phyloP scores from a whole-genome alignment of 2,329 filamentous ascomycete species.

The Neofusicoccum ribis region DNA sequence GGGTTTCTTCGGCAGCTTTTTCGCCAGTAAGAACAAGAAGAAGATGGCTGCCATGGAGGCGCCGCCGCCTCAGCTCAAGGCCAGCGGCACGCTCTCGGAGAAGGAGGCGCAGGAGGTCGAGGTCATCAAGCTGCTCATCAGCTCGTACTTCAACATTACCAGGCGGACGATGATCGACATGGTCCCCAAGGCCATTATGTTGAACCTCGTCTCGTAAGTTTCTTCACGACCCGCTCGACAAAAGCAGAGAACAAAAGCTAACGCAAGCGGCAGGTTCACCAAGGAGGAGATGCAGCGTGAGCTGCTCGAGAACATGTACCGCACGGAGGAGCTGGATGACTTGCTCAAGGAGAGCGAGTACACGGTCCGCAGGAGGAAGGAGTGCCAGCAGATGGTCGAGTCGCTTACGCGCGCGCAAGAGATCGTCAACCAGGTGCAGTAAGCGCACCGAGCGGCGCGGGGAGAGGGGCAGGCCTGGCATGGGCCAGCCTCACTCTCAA shows the following conservation, averaged over 20 bases:
- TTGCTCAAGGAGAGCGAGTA: slow-evolving; percentile 98
- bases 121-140: slow-evolving; percentile 96
- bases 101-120: slow-evolving; percentile 95
- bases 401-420: slow-evolving; percentile 85
- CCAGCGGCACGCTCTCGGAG: slow-evolving; percentile 88
- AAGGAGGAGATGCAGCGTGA: slow-evolving; percentile 99
- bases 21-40: slow-evolving; percentile 99
- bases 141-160: slow-evolving; percentile 97
- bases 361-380: slow-evolving; percentile 90
- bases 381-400: slow-evolving; percentile 99
- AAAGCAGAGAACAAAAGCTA: background rate
- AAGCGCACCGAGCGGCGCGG: slow-evolving; percentile 6
- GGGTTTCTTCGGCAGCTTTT: slow-evolving; percentile 98
- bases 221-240: background rate
- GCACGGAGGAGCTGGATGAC: slow-evolving; percentile 84
- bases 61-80: slow-evolving; percentile 88
- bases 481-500: background rate
- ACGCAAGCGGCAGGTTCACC: slow-evolving; percentile 64
- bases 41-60: slow-evolving; percentile 99
- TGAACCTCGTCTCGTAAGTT: slow-evolving; percentile 87
- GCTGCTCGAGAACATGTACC: slow-evolving; percentile 96
- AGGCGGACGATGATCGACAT: slow-evolving; percentile 99
- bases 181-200: slow-evolving; percentile 99
- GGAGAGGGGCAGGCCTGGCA: background rate
- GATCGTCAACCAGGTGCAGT: slow-evolving; percentile 82